These are phyloP conservation scores for Balansia obtecta DNA, from an alignment of 2,329 filamentous ascomycete species.

Conservation along the genomic window DNA sequence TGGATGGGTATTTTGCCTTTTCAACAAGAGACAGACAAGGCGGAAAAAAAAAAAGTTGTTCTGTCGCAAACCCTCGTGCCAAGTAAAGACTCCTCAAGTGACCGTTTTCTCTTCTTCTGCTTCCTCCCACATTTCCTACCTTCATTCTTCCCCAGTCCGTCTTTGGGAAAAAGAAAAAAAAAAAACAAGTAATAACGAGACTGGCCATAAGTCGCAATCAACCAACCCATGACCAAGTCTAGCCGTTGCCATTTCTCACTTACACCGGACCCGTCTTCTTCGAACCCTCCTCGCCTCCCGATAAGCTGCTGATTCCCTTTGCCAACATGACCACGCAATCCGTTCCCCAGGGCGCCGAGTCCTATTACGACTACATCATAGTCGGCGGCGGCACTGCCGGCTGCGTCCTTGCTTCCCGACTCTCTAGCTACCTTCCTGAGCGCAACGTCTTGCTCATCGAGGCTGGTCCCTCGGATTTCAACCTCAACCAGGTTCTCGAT, in stretches of 20 bases:
- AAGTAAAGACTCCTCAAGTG: background rate
- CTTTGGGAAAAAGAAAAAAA: too few relatives aligned
- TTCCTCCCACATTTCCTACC: background rate
- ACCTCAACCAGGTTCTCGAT: slow-evolving; percentile 75
- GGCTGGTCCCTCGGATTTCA: slow-evolving; percentile 79
- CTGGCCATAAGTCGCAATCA: too few relatives aligned
- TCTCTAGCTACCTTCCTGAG: slow-evolving; percentile 72
- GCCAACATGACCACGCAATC: slow-evolving; percentile 53
- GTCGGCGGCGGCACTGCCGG: slow-evolving; percentile 79
- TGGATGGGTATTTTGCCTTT: background rate
- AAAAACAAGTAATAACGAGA: background rate
- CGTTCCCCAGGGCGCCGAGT: slow-evolving; percentile 49
- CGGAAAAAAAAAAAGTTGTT: background rate
- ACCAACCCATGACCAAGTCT: too few relatives aligned
- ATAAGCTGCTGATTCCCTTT: too few relatives aligned
- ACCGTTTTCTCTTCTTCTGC: background rate
- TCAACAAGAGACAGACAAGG: background rate
- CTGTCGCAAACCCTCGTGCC: background rate
- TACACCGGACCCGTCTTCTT: too few relatives aligned
- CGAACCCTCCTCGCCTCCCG: too few relatives aligned
- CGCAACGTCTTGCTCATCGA: slow-evolving; percentile 76
- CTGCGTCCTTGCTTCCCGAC: slow-evolving; percentile 69
- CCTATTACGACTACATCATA: slow-evolving; percentile 72
- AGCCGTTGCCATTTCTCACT: too few relatives aligned
- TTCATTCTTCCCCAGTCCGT: too few relatives aligned